These are phyloP conservation scores for Calvatia gigantea DNA, from an alignment of 768 basidiomycete species.

Conservation along the genomic window DNA sequence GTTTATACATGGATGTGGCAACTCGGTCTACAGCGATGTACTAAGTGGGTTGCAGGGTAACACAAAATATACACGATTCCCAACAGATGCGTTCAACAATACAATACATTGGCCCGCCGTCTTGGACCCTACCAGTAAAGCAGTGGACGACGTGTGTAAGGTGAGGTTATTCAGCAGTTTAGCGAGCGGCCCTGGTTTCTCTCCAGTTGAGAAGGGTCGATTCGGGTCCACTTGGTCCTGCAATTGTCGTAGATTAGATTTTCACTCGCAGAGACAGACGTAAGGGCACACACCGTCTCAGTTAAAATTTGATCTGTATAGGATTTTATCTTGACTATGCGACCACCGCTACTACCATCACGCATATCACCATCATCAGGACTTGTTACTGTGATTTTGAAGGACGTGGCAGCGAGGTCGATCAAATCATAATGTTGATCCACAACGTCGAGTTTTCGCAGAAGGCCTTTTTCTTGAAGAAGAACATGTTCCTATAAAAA, in stretches of 20 bases:
- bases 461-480: neutral
- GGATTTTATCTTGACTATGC: neutral
- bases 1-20: too few relatives aligned
- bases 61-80: neutral
- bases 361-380: neutral
- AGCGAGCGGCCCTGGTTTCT: neutral
- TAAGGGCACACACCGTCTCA: neutral
- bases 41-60: neutral
- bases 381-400: too few relatives aligned
- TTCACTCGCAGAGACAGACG: neutral
- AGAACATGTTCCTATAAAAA: neutral
- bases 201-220: neutral
- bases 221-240: neutral
- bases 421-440: too few relatives aligned
- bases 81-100: neutral
- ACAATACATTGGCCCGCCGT: neutral
- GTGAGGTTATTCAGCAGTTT: neutral
- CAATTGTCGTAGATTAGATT: neutral
- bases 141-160: neutral
- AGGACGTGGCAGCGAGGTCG: too few relatives aligned
- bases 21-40: too few relatives aligned
- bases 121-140: neutral
- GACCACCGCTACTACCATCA: neutral
- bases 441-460: neutral
- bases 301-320: neutral